Base-by-base conservation (phyloP, 345 rosid genomes). In the Eutrema japonicum region DNA sequence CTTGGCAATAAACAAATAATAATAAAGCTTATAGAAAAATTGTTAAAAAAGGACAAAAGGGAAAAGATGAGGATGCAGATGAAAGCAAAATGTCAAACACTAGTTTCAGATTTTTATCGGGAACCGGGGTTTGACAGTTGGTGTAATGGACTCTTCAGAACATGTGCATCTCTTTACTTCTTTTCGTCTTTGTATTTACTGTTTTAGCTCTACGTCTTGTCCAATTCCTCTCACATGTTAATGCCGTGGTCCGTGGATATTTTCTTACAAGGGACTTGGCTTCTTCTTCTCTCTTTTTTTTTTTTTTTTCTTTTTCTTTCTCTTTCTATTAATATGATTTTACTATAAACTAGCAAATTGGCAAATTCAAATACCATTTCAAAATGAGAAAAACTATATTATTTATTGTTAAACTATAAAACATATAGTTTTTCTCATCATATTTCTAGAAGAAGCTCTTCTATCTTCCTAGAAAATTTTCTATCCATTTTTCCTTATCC, bases 51-150 rank as follows among this genome's bases (percentile, higher is more conserved):
- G 57, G 50, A 22, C 37, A 77, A 66, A 71, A 59, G 72, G 58
- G 43, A 32, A 66, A 74, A 61, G 68, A 37, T 10, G 63, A 37
- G 63, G 72, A 77, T 35, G 76, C 35, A 71, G 72, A 66, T 77
- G 80, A 85, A 74, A 81, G 88, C 90, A 86, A 92, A 87, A 86
- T 85, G 93, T 89, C 93, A 87, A 87, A 86, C 87, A 73, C 91
- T 80, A 87, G 72, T 85, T 77, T 85, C 82, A 64, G 81, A 82
- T 80, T 76, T 22, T 80, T 71, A 65, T 77, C 2, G 85, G 87
- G 91, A 85, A 81, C 72, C 73, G 88, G 82, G 66, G 78, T 70
- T 79, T 80, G 83, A 81, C 83, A 80, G 78, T 71, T 59, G 40
- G 68, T 69, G 76, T 65, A 66, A 51, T 71, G 80, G 77, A 40